Evolutionary conservation across 805 yeast species (phyloP).

Genomic region (Yamadazyma kitorensis): DNA sequence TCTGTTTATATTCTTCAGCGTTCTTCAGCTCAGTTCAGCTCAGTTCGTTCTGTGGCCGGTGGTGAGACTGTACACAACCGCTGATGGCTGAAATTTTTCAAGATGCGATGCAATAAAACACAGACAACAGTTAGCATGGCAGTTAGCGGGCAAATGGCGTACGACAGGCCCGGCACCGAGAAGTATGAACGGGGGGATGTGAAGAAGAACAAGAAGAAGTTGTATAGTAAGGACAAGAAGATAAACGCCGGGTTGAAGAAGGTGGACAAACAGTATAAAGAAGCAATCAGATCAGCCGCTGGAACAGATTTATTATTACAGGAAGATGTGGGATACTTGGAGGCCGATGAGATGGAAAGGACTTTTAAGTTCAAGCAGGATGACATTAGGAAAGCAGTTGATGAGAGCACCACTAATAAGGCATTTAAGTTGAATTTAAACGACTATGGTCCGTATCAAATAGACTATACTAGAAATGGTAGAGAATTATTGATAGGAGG

Average conservation of each 20-base stretch:
- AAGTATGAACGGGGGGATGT: constrained; percentile 26
- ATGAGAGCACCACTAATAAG: constrained; percentile 70
- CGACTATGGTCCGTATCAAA: constrained; percentile 81
- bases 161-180: constrained; percentile 19
- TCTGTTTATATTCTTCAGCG: no score
- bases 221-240: constrained; percentile 52
- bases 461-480: constrained; percentile 86
- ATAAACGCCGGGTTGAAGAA: constrained; percentile 64
- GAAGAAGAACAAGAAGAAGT: constrained; percentile 19
- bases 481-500: constrained; percentile 84
- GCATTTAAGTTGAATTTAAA: constrained; percentile 68
- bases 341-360: constrained; percentile 94
- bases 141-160: constrained; percentile 19
- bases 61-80: constrained; percentile 2
- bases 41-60: no score
- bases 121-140: no score
- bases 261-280: constrained; percentile 68
- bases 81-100: constrained; percentile 5
- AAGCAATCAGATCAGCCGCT: constrained; percentile 80
- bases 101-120: constrained; percentile 4
- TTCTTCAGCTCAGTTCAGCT: background rate
- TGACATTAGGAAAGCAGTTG: constrained; percentile 76
- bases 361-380: constrained; percentile 82
- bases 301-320: constrained; percentile 81
- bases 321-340: constrained; percentile 83